Percentiles rank a stretch among this genome's conserved stretches.
These are phyloP conservation scores for Emergomyces orientalis DNA, from an alignment of 2,329 filamentous ascomycete species.

Conservation along the genomic window DNA sequence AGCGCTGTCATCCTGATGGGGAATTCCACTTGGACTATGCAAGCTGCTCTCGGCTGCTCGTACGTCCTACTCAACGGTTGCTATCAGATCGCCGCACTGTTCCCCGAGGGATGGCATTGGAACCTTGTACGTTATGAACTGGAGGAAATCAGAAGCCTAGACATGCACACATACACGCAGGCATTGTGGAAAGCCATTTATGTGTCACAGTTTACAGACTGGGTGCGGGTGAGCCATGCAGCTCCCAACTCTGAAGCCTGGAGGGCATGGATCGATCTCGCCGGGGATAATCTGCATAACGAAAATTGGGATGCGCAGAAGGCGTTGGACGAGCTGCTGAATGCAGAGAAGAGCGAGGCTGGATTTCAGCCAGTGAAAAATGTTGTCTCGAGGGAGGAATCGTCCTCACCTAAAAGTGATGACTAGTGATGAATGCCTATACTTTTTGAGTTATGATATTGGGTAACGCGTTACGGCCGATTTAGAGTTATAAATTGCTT, in stretches of 20 bases:
- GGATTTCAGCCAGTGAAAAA: slow-evolving; percentile 3
- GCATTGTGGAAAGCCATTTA: slow-evolving; percentile 52
- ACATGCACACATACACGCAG: slow-evolving; percentile 43
- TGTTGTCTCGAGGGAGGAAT: background rate
- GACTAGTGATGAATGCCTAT: background rate
- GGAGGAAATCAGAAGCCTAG: slow-evolving; percentile 37
- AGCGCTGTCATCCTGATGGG: slow-evolving; percentile 51
- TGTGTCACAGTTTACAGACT: slow-evolving; percentile 44
- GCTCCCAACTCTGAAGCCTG: slow-evolving; percentile 47
- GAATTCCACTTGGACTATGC: slow-evolving; percentile 53
- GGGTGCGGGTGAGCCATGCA: slow-evolving; percentile 45
- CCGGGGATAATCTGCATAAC: slow-evolving; percentile 14
- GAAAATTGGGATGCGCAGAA: slow-evolving; percentile 12
- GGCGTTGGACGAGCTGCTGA: slow-evolving; percentile 3
- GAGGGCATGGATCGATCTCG: slow-evolving; percentile 43
- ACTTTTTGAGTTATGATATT: background rate
- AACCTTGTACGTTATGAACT: slow-evolving; percentile 47
- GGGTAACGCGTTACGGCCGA: background rate
- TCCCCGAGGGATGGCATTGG: slow-evolving; percentile 46
- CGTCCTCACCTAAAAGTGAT: background rate
- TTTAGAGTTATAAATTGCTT: background rate
- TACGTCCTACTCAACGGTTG: slow-evolving; percentile 53
- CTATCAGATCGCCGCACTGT: slow-evolving; percentile 49
- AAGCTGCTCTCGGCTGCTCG: slow-evolving; percentile 48
- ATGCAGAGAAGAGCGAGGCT: slow-evolving; percentile 5